Evolutionary conservation across 805 yeast species (phyloP), one percentile per base, ranked within the genome.

Genomic region (Lachancea dasiensis): DNA sequence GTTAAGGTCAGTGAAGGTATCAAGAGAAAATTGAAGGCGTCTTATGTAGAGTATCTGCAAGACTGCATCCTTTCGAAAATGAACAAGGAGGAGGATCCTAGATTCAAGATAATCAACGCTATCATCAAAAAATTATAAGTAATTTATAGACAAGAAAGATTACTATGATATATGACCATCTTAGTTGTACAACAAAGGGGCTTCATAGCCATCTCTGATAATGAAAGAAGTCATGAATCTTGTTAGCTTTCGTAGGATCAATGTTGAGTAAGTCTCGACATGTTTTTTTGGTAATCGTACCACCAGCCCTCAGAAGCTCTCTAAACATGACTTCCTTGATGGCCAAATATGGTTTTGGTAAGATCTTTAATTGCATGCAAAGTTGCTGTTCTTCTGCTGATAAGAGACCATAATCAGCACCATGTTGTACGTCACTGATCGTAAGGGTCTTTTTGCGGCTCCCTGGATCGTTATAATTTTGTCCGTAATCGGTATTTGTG

Each of bases 301-400:
- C 97, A 27, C 95, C 95, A 29, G 83, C 79, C 48, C 85, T 79
- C 27, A 89, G 66, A 22, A 94, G 76, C 55, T 89, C 96, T 50
- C 94, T 76, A 68, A 92, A 86, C 39, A 92, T 61, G 3, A 86
- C 77, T 57, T 86, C 95, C 56, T 92, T 92, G 46, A 92, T 85
- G 2, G 95, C 95, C 44, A 92, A 66, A 54, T 90, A 92, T 3
- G 97, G 95, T 58, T 92, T 90, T 11, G 99, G 98, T 40, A 83
- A 63, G 8, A 94, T 81, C 45, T 95, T 76, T 44, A 94, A 68
- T 34, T 78, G 82, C 4, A 89, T 71, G 63, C 98, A 94, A 32
- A 92, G 63, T 38, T 75, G 77, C 57, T 82, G 90, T 57, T 92
- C 99, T 39, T 86, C 95, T n/a, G 78, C 75, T 1, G 94, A 81